These are phyloP conservation scores for Mesostigma viride DNA, from an alignment of 139 green algal genomes.

Conservation along the genomic window DNA sequence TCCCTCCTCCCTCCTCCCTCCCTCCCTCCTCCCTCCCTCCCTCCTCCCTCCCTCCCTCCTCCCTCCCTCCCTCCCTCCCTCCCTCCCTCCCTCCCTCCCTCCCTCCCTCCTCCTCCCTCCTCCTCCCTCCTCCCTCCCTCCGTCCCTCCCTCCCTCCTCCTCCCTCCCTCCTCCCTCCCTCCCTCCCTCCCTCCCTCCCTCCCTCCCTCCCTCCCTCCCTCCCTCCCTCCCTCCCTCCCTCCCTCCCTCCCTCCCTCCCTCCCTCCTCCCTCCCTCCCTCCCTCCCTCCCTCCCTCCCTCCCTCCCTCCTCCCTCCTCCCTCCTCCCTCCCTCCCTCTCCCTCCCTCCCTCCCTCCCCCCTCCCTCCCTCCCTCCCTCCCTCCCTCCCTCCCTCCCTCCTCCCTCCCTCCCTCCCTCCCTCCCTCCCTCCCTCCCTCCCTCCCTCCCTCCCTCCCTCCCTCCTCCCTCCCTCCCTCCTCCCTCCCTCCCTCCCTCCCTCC, in stretches of 20 bases:
- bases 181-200: slow-evolving; percentile 8
- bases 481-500: no score
- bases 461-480: no score
- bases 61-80: no score
- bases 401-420: background rate
- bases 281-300: background rate
- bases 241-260: background rate
- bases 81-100: no score
- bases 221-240: background rate
- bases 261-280: background rate
- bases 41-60: no score
- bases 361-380: slow-evolving; percentile 1
- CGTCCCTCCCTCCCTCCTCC: background rate
- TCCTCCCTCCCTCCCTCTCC: background rate
- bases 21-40: no score
- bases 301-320: background rate
- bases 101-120: no score
- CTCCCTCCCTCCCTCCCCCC: background rate
- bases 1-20: no score
- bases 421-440: no score
- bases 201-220: background rate
- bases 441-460: no score
- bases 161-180: background rate
- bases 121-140: slow-evolving; percentile 1
- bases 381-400: background rate